phyloP scores from a whole-genome alignment of 2,329 filamentous ascomycete genomes.

The Colletotrichum scovillei region DNA sequence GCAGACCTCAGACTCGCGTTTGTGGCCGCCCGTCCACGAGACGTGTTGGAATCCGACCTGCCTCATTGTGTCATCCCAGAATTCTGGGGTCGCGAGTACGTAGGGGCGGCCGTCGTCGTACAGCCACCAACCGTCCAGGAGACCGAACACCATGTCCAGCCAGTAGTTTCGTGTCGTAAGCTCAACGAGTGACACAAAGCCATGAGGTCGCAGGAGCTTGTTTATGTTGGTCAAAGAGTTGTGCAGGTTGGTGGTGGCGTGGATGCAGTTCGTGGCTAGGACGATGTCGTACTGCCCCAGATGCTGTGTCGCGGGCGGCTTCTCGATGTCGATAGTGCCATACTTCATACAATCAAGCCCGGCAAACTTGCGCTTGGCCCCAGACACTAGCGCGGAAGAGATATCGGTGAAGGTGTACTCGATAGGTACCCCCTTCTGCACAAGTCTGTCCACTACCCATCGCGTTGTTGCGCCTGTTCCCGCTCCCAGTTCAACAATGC shows the following conservation, averaged over 20 bases:
- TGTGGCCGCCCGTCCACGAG: neutral
- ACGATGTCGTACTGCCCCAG: neutral
- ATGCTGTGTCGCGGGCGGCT: neutral
- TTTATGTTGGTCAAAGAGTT: neutral
- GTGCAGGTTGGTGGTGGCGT: neutral
- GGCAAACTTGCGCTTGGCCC: neutral
- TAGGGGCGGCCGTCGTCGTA: neutral
- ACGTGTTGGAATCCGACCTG: neutral
- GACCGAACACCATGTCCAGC: neutral
- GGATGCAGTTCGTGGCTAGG: conserved; percentile 1
- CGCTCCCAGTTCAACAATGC: conserved; percentile 60
- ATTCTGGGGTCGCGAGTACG: neutral
- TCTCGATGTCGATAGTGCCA: conserved; percentile 7
- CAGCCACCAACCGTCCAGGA: neutral
- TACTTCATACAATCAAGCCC: neutral
- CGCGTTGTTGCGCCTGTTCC: conserved; percentile 3
- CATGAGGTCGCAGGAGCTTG: neutral
- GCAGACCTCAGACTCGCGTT: too few species aligned
- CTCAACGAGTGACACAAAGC: neutral
- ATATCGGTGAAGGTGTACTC: neutral
- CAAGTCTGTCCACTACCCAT: conserved; percentile 8
- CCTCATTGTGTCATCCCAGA: neutral
- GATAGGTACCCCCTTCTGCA: neutral
- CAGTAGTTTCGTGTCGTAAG: neutral
- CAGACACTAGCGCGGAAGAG: neutral